Conservation (phyloP, 495 filamentous ascomycete genomes). For the Immersiella caudata region DNA sequence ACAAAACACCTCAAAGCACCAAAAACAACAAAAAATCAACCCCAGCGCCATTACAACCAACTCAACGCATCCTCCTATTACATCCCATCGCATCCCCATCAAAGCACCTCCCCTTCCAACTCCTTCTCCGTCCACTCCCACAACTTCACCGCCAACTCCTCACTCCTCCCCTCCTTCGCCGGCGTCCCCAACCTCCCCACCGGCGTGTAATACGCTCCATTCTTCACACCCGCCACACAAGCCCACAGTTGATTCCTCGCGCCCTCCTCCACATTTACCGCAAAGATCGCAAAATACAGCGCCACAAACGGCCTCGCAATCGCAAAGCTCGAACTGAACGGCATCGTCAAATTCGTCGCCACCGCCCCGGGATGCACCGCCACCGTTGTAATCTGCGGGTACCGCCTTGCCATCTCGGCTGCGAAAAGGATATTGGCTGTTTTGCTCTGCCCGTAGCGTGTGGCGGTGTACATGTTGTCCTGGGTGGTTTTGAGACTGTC, state of each 20-base stretch:
- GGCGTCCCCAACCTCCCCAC: slow-evolving; percentile 24
- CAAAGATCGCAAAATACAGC: slow-evolving; percentile 26
- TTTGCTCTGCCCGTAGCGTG: slow-evolving; percentile 66
- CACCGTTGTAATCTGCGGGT: slow-evolving; percentile 57
- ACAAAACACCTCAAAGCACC: too few species aligned
- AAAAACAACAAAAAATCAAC: background rate
- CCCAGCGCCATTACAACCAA: background rate
- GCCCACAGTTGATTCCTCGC: slow-evolving; percentile 66
- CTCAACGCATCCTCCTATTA: too few species aligned
- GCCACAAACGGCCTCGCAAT: slow-evolving; percentile 9
- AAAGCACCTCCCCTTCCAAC: slow-evolving; percentile 32
- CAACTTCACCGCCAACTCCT: slow-evolving; percentile 52
- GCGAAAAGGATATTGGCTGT: slow-evolving; percentile 69
- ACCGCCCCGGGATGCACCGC: slow-evolving; percentile 70
- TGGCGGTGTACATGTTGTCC: slow-evolving; percentile 36
- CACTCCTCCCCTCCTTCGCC: slow-evolving; percentile 47
- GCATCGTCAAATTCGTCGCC: slow-evolving; percentile 52
- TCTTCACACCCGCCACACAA: slow-evolving; percentile 46
- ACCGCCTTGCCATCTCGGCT: slow-evolving; percentile 57
- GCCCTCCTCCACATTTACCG: slow-evolving; percentile 48
- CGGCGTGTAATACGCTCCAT: slow-evolving; percentile 40
- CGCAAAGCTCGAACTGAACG: slow-evolving; percentile 19
- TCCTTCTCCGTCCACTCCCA: slow-evolving; percentile 67
- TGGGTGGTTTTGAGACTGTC: slow-evolving; percentile 42
- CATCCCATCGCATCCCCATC: background rate